Base-by-base conservation (phyloP, 768 basidiomycete species). In the Leccinum rimulosum region DNA sequence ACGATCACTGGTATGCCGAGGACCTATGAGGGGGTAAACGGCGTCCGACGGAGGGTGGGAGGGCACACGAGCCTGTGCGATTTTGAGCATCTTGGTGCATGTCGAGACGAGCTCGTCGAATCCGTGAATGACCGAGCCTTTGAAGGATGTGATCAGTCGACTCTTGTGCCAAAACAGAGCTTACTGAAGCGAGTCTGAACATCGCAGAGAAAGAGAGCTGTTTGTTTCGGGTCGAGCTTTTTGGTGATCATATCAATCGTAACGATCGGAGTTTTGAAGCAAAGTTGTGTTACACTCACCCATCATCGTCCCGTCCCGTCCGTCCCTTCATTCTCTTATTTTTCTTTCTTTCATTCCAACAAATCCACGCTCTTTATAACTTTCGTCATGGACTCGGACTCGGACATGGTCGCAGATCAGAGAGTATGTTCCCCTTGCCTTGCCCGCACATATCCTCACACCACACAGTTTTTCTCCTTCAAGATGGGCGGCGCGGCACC, bases 171-270 rank as follows among this genome's bases (percentile, higher is more conserved):
- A 48, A 17, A 9, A 1, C n/a, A 36, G 17, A 22, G 59, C 84
- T 61, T 64, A 92, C 91, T 76, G 74, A 93, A 89, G 62, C 83
- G 82, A 8, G 82, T 77, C 74, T 95, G 94, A 2, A 95, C 74
- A 71, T 96, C 95, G 70, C 94, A 97, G 28, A 93, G 75, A 58
- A 95, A 82, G 77, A 96, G 84, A 51, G 89, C 68, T 15, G 83
- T 74, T 19, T 65, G 64, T 3, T 62, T 64, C 43, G 70, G 86
- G 74, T 63, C 73, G 65, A 73, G 74, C 48, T 10, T 50, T 25
- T 25, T 15, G 14, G 17, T 27, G 56, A 43, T 30, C 22, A 56
- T 68, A 73, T 70, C 73, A 30, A 31, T 30, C n/a, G 11, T 33
- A 33, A 40, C 4, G 1, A 50, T 64, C 74, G 74, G 72, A 69